phyloP scores from a whole-genome alignment of 1,284 basidiomycete species.

The Heterobasidion parviporum region DNA sequence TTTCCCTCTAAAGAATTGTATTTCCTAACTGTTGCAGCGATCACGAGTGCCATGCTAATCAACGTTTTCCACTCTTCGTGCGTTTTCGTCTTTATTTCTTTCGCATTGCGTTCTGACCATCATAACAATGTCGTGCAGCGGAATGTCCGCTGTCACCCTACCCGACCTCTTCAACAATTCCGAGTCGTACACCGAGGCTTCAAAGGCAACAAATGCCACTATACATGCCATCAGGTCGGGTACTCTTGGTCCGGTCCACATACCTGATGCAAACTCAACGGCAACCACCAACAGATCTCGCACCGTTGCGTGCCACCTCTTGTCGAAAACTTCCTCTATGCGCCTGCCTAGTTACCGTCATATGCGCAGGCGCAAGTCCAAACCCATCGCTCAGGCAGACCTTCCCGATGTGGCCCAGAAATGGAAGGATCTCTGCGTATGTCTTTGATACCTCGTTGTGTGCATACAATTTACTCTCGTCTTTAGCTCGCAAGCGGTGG shows the following conservation, averaged over 20 bases:
- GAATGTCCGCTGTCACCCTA: neutral
- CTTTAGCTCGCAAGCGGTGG: slow-evolving; percentile 24
- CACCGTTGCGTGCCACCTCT: no score
- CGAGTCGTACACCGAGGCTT: neutral
- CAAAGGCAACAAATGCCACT: no score
- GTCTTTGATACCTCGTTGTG: neutral
- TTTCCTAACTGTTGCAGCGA: slow-evolving; percentile 3
- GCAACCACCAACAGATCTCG: no score
- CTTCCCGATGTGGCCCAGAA: slow-evolving; percentile 19
- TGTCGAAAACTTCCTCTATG: no score
- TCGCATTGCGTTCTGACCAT: no score
- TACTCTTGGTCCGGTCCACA: no score
- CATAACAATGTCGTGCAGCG: neutral
- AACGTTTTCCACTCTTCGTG: neutral
- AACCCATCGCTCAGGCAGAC: slow-evolving; percentile 19
- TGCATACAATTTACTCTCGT: neutral
- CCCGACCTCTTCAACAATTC: neutral
- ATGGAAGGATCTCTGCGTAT: slow-evolving; percentile 21
- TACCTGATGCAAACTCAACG: no score
- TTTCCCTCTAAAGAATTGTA: slow-evolving; percentile 1
- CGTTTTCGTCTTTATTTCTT: neutral
- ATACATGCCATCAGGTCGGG: no score
- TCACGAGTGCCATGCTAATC: slow-evolving; percentile 5
- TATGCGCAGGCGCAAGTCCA: slow-evolving; percentile 1
- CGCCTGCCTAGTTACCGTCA: no score